These are phyloP conservation scores for Blastobotrys americana DNA, from an alignment of 805 yeast species.

Conservation along the genomic window DNA sequence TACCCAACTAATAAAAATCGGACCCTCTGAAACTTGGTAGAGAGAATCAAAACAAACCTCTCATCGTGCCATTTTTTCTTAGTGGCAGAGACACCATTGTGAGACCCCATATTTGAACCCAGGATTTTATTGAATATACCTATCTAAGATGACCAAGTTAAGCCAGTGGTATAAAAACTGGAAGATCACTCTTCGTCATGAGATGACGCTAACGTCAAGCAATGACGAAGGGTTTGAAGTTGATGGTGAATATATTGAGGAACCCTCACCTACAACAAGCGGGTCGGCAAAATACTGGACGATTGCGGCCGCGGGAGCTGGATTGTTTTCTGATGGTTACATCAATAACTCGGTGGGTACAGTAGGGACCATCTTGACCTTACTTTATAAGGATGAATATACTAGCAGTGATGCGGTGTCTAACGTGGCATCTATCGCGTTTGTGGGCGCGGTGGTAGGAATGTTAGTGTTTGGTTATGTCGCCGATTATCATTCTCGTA, in stretches of 20 bases:
- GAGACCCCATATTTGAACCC: no score
- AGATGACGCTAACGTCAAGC: neutral
- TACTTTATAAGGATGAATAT: slow-evolving; percentile 59
- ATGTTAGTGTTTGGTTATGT: slow-evolving; percentile 73
- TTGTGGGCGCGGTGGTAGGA: slow-evolving; percentile 88
- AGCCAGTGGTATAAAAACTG: neutral
- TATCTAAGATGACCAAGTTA: no score
- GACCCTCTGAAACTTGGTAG: no score
- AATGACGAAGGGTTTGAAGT: slow-evolving; percentile 1
- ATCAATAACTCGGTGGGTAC: slow-evolving; percentile 78
- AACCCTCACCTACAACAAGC: neutral
- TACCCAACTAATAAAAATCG: no score
- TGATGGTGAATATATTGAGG: neutral
- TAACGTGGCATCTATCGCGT: slow-evolving; percentile 80
- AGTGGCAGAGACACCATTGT: no score
- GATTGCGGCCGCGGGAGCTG: slow-evolving; percentile 81
- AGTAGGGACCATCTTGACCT: slow-evolving; percentile 61
- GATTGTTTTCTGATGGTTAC: slow-evolving; percentile 89
- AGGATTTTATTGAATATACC: no score
- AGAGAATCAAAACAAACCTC: no score
- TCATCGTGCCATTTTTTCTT: no score
- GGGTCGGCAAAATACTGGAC: slow-evolving; percentile 46
- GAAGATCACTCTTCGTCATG: neutral
- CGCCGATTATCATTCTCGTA: slow-evolving; percentile 76
- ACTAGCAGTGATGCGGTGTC: slow-evolving; percentile 59